Evolutionary conservation across 129 eudicot genomes (phyloP).

Genomic region (Artemisia annua): DNA sequence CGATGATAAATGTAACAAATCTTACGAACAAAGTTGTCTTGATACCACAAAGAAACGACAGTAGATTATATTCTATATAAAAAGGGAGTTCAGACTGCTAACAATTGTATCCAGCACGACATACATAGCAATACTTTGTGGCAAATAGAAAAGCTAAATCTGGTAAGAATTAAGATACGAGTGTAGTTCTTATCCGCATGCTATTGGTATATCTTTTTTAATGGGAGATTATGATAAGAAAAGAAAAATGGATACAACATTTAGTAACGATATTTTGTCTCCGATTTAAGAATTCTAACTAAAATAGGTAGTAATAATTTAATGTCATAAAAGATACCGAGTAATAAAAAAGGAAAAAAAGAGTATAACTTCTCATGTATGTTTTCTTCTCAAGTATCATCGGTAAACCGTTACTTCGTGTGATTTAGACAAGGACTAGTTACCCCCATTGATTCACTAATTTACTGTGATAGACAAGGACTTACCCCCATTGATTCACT

Average conservation of each 20-base stretch:
- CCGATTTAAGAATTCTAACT: background rate
- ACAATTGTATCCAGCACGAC: background rate
- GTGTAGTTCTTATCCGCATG: background rate
- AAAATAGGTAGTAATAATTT: constrained; percentile 6
- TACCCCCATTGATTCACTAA: too few relatives aligned
- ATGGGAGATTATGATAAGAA: background rate
- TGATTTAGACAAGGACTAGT: too few relatives aligned
- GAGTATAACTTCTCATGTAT: too few relatives aligned
- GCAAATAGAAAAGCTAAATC: constrained; percentile 1
- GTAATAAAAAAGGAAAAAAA: background rate
- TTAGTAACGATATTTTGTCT: background rate
- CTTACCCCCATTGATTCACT: too few relatives aligned
- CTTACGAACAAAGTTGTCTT: background rate
- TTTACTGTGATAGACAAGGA: too few relatives aligned
- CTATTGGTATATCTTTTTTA: background rate
- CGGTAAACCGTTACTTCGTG: too few relatives aligned
- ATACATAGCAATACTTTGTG: background rate
- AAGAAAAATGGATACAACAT: background rate
- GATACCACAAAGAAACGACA: background rate
- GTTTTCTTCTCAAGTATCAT: too few relatives aligned
- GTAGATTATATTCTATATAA: background rate
- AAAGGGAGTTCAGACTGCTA: constrained; percentile 2
- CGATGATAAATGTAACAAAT: background rate
- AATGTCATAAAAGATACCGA: background rate
- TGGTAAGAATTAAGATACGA: background rate